Conservation (phyloP, 2,329 filamentous ascomycete species). For the Sporothrix brasiliensis region DNA sequence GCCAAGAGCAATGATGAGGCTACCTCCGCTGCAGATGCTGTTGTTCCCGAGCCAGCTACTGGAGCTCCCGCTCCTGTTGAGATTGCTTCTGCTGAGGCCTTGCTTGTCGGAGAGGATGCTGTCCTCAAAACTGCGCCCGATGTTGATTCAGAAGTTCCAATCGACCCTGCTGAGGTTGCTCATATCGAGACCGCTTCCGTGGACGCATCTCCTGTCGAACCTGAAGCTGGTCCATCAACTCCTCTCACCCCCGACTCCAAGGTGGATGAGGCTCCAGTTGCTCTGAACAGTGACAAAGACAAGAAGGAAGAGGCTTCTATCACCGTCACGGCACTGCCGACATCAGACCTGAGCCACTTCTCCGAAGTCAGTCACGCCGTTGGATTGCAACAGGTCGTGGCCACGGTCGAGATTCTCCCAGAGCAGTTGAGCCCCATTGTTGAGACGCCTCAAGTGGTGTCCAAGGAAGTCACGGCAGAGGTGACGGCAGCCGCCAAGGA, state of each 20-base stretch:
- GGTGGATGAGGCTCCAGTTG: neutral
- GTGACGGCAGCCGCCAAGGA: neutral
- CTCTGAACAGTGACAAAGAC: neutral
- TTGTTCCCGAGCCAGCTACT: neutral
- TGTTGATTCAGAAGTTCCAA: neutral
- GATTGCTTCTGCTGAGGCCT: neutral
- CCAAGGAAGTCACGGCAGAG: neutral
- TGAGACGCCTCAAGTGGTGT: neutral
- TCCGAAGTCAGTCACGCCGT: neutral
- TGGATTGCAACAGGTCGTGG: neutral
- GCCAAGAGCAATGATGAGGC: neutral
- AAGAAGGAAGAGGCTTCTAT: conserved; percentile 5
- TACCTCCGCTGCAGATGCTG: neutral
- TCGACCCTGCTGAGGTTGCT: neutral
- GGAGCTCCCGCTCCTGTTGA: neutral
- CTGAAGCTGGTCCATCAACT: conserved; percentile 7
- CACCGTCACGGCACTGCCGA: neutral
- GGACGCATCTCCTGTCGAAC: neutral
- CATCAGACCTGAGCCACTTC: conserved; percentile 4
- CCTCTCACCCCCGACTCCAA: conserved; percentile 1
- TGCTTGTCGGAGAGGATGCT: neutral
- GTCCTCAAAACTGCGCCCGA: neutral
- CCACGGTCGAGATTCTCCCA: conserved; percentile 5
- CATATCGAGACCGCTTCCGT: neutral
- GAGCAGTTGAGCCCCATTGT: neutral